These are phyloP conservation scores for Aspergillus ostianus DNA, from an alignment of 495 filamentous ascomycete genomes.

Conservation along the genomic window DNA sequence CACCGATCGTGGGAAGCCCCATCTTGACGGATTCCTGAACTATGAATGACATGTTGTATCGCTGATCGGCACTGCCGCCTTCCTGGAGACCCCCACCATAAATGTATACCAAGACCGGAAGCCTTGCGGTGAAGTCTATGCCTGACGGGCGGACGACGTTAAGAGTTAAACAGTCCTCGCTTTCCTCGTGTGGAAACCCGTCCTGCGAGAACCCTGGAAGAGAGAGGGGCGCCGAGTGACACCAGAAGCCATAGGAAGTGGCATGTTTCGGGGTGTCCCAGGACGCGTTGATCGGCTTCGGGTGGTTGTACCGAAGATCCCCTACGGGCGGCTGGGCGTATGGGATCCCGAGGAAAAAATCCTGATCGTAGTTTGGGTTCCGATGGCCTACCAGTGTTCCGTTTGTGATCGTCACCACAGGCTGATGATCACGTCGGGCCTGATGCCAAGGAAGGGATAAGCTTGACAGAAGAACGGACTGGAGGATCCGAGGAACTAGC, in stretches of 20 bases:
- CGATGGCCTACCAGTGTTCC: conserved; percentile 40
- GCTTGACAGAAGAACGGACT: not conserved
- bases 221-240: conserved; percentile 35
- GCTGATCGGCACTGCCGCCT: conserved; percentile 25
- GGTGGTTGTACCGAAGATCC: conserved; percentile 18
- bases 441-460: not conserved
- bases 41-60: conserved; percentile 51
- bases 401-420: conserved; percentile 26
- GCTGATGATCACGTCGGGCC: not conserved
- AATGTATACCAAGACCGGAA: conserved; percentile 34
- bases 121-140: conserved; percentile 9
- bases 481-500: not conserved
- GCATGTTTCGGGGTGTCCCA: conserved; percentile 27
- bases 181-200: conserved; percentile 12
- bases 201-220: conserved; percentile 5
- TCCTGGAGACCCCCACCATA: conserved; percentile 24
- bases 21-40: conserved; percentile 44
- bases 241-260: conserved; percentile 35
- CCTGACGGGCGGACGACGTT: conserved; percentile 43
- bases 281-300: conserved; percentile 19
- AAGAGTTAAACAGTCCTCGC: conserved; percentile 48
- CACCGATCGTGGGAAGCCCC: conserved; percentile 47
- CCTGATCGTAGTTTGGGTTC: conserved; percentile 38
- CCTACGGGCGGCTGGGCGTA: conserved; percentile 42
- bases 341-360: conserved; percentile 48